phyloP scores from a whole-genome alignment of 768 basidiomycete genomes.

The Austroboletus festivus region DNA sequence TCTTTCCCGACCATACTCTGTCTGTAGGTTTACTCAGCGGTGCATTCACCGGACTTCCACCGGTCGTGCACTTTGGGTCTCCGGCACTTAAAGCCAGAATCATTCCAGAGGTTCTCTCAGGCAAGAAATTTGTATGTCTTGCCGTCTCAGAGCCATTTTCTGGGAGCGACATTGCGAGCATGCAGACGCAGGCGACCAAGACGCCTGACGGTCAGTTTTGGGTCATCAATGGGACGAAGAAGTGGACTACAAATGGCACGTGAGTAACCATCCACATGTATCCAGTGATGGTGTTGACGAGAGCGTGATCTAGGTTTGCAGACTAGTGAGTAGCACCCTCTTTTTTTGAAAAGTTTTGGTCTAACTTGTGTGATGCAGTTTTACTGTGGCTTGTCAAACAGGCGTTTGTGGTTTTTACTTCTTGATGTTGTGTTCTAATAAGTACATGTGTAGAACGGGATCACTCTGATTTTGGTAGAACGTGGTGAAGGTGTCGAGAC shows the following conservation, averaged over 20 bases:
- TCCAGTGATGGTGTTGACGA: not conserved
- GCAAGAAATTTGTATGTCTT: not conserved
- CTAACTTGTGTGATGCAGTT: not conserved
- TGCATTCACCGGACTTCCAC: constrained; percentile 33
- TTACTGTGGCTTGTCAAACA: not conserved
- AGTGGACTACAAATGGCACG: constrained; percentile 83
- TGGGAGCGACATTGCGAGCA: constrained; percentile 70
- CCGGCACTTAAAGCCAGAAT: constrained; percentile 40
- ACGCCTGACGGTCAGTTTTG: constrained; percentile 79
- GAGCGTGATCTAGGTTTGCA: not conserved
- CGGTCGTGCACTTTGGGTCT: constrained; percentile 78
- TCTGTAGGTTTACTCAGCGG: constrained; percentile 58
- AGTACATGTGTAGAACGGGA: not conserved
- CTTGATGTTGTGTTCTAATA: not conserved
- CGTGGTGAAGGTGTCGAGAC: not conserved
- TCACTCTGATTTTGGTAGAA: not conserved
- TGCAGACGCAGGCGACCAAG: constrained; percentile 75
- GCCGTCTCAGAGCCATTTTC: not conserved
- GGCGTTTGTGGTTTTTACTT: not conserved
- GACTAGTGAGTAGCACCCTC: not conserved
- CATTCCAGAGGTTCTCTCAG: not conserved
- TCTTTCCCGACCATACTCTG: not conserved
- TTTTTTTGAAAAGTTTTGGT: not conserved
- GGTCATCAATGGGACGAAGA: constrained; percentile 83
- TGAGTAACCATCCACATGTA: constrained; percentile 22